These are phyloP conservation scores for Bipolaris gigantea DNA, from an alignment of 2,329 filamentous ascomycete species.

Conservation along the genomic window DNA sequence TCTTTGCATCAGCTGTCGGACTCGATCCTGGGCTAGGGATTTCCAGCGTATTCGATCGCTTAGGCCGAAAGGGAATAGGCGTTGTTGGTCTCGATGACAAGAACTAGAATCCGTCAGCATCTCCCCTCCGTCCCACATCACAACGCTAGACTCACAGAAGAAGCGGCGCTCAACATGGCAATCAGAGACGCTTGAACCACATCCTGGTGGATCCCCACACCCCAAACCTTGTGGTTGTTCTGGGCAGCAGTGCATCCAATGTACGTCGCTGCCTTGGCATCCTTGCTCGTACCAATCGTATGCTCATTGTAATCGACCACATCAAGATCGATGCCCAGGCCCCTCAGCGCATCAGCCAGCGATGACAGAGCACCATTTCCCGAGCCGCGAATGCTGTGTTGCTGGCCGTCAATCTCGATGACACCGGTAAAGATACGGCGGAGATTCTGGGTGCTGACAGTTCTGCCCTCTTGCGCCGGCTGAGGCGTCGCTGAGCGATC, in stretches of 20 bases:
- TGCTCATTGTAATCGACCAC: constrained; percentile 97
- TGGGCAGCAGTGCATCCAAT: constrained; percentile 79
- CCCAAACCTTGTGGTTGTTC: constrained; percentile 77
- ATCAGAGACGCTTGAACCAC: constrained; percentile 87
- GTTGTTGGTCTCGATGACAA: constrained; percentile 70
- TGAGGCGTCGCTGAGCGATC: constrained; percentile 78
- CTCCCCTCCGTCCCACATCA: neutral
- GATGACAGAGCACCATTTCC: constrained; percentile 92
- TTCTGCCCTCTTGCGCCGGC: constrained; percentile 68
- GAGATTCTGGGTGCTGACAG: constrained; percentile 75
- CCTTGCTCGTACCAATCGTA: constrained; percentile 76
- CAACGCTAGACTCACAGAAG: constrained; percentile 64
- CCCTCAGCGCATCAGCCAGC: constrained; percentile 76
- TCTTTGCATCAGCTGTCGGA: constrained; percentile 17
- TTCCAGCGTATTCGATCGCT: constrained; percentile 54
- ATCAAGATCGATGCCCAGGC: constrained; percentile 82
- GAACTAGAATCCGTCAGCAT: constrained; percentile 58
- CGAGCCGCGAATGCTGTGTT: constrained; percentile 75
- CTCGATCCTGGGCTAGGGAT: constrained; percentile 36
- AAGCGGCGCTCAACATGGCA: constrained; percentile 81
- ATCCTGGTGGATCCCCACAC: constrained; percentile 89
- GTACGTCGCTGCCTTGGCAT: constrained; percentile 92
- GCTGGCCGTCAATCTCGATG: constrained; percentile 76
- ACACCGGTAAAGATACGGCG: constrained; percentile 84
- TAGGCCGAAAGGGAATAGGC: constrained; percentile 64